Conservation (phyloP, 441 rosid species). For the Biscutella laevigata region DNA sequence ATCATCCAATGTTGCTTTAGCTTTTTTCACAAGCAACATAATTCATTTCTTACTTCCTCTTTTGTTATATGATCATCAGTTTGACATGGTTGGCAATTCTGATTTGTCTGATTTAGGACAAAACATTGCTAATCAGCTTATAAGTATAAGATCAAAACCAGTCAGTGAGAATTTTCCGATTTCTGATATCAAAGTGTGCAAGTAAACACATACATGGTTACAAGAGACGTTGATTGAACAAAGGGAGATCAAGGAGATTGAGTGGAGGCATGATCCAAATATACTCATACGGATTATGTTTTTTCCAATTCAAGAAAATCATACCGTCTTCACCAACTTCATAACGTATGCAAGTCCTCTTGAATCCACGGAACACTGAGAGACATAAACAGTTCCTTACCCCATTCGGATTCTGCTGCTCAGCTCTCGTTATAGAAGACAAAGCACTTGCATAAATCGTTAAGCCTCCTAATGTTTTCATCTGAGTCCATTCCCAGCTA, state of each 20-base stretch:
- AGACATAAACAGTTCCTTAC: conserved; percentile 18
- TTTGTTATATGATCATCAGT: conserved; percentile 3
- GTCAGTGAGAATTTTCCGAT: too few relatives aligned
- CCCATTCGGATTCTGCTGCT: conserved; percentile 11
- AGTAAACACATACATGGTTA: too few relatives aligned
- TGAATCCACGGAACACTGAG: conserved; percentile 20
- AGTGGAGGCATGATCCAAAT: conserved; percentile 18
- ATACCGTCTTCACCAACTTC: conserved; percentile 6
- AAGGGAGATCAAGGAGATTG: neutral
- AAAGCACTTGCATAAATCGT: conserved; percentile 17
- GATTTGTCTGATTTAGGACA: conserved; percentile 9
- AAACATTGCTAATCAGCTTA: conserved; percentile 23
- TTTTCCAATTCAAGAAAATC: neutral
- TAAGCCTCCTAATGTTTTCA: conserved; percentile 19
- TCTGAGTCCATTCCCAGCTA: conserved; percentile 9
- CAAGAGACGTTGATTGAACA: neutral
- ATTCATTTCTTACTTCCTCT: neutral
- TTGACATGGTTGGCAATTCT: conserved; percentile 1
- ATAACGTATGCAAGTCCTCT: conserved; percentile 11
- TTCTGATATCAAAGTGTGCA: neutral
- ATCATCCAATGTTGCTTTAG: conserved; percentile 20
- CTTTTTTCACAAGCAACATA: conserved; percentile 23
- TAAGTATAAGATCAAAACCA: conserved; percentile 12
- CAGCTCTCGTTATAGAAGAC: conserved; percentile 20
- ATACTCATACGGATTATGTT: neutral